Evolutionary conservation across 2,329 filamentous ascomycete genomes (phyloP).

Genomic region (Aspergillus spinulosporus): DNA sequence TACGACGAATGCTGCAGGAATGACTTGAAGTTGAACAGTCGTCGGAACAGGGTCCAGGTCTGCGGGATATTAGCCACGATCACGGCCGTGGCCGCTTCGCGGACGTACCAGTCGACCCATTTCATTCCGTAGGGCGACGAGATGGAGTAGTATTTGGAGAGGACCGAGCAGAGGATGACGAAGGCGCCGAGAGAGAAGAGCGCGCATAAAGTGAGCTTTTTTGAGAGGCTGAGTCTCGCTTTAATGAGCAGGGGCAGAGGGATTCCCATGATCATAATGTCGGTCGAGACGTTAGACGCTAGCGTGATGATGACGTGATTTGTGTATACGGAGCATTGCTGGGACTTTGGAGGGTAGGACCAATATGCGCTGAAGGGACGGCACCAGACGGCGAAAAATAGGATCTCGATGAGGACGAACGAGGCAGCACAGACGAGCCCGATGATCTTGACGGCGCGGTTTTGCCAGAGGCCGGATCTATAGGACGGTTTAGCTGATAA

Average conservation of each 20-base stretch:
- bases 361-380: constrained; percentile 55
- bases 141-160: constrained; percentile 66
- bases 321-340: constrained; percentile 50
- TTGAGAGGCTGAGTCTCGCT: constrained; percentile 41
- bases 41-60: constrained; percentile 58
- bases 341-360: constrained; percentile 48
- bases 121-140: constrained; percentile 55
- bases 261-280: constrained; percentile 48
- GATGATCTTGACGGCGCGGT: constrained; percentile 46
- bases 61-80: constrained; percentile 63
- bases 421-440: constrained; percentile 46
- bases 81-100: constrained; percentile 59
- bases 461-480: constrained; percentile 31
- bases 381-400: constrained; percentile 58
- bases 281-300: constrained; percentile 51
- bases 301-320: constrained; percentile 52
- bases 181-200: constrained; percentile 60
- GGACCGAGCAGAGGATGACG: constrained; percentile 57
- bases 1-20: constrained; percentile 29
- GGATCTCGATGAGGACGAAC: constrained; percentile 52
- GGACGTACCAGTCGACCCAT: constrained; percentile 63
- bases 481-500: neutral
- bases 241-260: constrained; percentile 49
- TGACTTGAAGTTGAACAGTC: constrained; percentile 42
- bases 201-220: constrained; percentile 56